These are phyloP conservation scores for Hemileccinum rubropunctum DNA, from an alignment of 768 basidiomycete genomes.

Conservation along the genomic window DNA sequence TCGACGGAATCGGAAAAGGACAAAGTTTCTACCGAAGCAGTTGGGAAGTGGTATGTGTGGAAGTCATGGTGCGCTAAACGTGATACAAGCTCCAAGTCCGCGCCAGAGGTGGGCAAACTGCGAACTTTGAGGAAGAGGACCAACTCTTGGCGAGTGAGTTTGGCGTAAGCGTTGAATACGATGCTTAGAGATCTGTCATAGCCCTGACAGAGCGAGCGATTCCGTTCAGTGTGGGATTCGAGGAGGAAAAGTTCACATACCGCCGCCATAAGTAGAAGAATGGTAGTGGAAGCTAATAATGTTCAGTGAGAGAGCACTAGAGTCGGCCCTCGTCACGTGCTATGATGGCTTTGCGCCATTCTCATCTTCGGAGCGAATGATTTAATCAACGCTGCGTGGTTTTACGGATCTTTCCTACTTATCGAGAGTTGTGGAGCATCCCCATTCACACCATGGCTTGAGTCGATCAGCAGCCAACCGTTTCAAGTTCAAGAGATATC, in stretches of 20 bases:
- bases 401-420: too few relatives aligned
- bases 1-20: slow-evolving; percentile 22
- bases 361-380: too few relatives aligned
- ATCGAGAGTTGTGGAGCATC: too few relatives aligned
- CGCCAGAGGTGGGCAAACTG: slow-evolving; percentile 63
- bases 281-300: background rate
- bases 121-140: slow-evolving; percentile 73
- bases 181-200: slow-evolving; percentile 35
- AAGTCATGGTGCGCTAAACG: slow-evolving; percentile 75
- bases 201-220: slow-evolving; percentile 9
- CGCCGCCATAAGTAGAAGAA: slow-evolving; percentile 38
- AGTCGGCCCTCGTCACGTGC: too few relatives aligned
- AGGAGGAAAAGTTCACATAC: slow-evolving; percentile 30
- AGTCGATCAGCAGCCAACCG: too few relatives aligned
- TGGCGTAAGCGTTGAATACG: slow-evolving; percentile 67
- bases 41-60: slow-evolving; percentile 62
- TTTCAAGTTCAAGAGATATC: too few relatives aligned
- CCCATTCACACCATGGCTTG: too few relatives aligned
- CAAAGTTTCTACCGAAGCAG: slow-evolving; percentile 29
- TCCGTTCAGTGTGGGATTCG: slow-evolving; percentile 22
- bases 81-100: slow-evolving; percentile 61
- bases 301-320: too few relatives aligned
- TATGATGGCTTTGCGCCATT: too few relatives aligned
- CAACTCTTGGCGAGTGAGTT: slow-evolving; percentile 64
- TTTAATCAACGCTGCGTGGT: too few relatives aligned